Evolutionary conservation across 2,329 filamentous ascomycete species (phyloP).

Genomic region (Clarireedia paspali): DNA sequence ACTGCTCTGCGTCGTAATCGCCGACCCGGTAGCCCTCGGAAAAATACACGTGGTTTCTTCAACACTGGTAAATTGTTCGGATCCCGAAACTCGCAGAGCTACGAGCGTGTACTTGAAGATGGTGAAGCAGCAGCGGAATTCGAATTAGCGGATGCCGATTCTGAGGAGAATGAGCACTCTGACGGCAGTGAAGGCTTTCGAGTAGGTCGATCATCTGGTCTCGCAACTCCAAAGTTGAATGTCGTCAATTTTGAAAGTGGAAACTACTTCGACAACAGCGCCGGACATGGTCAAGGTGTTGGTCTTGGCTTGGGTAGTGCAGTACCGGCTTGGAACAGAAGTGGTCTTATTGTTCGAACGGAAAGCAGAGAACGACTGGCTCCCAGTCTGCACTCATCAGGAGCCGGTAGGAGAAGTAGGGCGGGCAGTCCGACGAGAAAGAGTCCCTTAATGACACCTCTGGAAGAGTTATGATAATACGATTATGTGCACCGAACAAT

Average conservation of each 20-base stretch:
- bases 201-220: slow-evolving; percentile 54
- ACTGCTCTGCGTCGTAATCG: slow-evolving; percentile 35
- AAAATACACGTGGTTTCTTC: slow-evolving; percentile 40
- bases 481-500: background rate
- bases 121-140: slow-evolving; percentile 63
- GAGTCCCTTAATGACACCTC: slow-evolving; percentile 46
- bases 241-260: slow-evolving; percentile 40
- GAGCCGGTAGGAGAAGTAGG: slow-evolving; percentile 42
- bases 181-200: slow-evolving; percentile 51
- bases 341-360: slow-evolving; percentile 70
- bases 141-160: slow-evolving; percentile 61
- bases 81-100: slow-evolving; percentile 45
- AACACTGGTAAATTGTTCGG: slow-evolving; percentile 58
- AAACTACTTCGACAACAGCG: slow-evolving; percentile 23
- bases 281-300: slow-evolving; percentile 17
- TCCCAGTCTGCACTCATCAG: slow-evolving; percentile 44
- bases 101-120: slow-evolving; percentile 82
- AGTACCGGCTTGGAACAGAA: slow-evolving; percentile 47
- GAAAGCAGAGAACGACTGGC: slow-evolving; percentile 78
- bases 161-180: slow-evolving; percentile 56
- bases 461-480: slow-evolving; percentile 32
- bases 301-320: slow-evolving; percentile 18
- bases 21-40: slow-evolving; percentile 40
- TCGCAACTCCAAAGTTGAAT: slow-evolving; percentile 58
- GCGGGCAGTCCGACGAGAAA: slow-evolving; percentile 43